Evolutionary conservation across 495 filamentous ascomycete species (phyloP).

Genomic region (Sporormia fimetaria): DNA sequence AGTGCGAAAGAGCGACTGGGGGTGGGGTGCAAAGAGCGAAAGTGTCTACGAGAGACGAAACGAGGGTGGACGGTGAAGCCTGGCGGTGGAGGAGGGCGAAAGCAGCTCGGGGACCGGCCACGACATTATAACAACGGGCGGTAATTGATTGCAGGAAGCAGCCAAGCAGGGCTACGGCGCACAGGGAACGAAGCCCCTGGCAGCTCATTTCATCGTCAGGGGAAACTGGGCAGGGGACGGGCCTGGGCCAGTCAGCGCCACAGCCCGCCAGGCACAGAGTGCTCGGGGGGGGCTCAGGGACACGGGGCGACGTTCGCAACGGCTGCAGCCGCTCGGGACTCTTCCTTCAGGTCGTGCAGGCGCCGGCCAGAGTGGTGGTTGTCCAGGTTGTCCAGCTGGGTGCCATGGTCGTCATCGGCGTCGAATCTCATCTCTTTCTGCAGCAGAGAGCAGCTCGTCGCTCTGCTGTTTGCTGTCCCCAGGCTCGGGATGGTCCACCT

Average conservation of each 20-base stretch:
- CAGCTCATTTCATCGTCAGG: slow-evolving; percentile 14
- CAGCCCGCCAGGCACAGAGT: neutral
- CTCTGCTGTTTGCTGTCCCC: neutral
- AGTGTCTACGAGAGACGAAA: slow-evolving; percentile 19
- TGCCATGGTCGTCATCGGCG: neutral
- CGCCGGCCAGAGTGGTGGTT: slow-evolving; percentile 4
- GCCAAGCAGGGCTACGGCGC: slow-evolving; percentile 11
- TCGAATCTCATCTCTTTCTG: too few species aligned
- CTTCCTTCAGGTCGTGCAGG: slow-evolving; percentile 1
- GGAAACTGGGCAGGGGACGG: slow-evolving; percentile 8
- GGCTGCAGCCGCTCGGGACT: slow-evolving; percentile 10
- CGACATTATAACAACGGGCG: slow-evolving; percentile 8
- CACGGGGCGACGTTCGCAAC: neutral
- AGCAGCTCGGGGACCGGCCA: neutral
- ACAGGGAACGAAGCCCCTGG: slow-evolving; percentile 6
- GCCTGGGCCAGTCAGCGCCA: slow-evolving; percentile 7
- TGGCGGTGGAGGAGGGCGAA: slow-evolving; percentile 20
- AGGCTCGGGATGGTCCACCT: neutral
- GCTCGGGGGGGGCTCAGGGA: slow-evolving; percentile 4
- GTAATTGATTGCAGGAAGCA: slow-evolving; percentile 17
- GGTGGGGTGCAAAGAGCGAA: slow-evolving; percentile 13
- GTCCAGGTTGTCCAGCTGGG: neutral
- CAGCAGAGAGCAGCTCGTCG: too few species aligned
- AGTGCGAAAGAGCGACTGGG: slow-evolving; percentile 22
- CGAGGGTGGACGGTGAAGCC: slow-evolving; percentile 16